Percentiles rank a stretch among this genome's conserved stretches.
Evolutionary conservation across 169 alveolate genomes (phyloP).

Genomic region (Perkinsus olseni): DNA sequence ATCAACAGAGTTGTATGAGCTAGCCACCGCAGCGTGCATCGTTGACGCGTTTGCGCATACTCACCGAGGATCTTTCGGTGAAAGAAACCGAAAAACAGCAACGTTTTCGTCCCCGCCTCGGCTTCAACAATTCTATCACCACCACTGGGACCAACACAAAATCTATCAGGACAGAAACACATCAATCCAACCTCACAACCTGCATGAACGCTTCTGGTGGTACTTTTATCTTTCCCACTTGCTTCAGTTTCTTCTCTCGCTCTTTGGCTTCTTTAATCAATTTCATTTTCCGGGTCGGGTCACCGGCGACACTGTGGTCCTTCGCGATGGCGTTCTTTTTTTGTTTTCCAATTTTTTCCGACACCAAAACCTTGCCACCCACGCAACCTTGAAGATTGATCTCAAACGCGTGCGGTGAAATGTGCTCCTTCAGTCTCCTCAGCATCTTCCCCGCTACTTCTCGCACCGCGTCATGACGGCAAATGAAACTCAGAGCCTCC

Average conservation of each 20-base stretch:
- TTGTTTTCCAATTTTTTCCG: conserved; percentile 11
- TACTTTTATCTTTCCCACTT: conserved; percentile 20
- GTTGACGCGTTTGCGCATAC: too few relatives aligned
- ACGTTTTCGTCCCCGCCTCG: too few relatives aligned
- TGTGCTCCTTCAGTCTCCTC: neutral
- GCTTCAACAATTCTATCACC: too few relatives aligned
- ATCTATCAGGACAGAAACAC: too few relatives aligned
- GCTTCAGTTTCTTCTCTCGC: conserved; percentile 24
- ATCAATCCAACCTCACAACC: conserved; percentile 18
- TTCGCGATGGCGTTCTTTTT: conserved; percentile 25
- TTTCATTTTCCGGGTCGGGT: conserved; percentile 23
- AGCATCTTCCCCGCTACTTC: neutral
- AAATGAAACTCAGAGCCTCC: neutral
- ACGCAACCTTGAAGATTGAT: neutral
- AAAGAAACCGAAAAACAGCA: too few relatives aligned
- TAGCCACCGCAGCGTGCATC: too few relatives aligned
- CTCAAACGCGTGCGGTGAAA: neutral
- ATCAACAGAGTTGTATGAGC: too few relatives aligned
- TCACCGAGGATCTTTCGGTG: too few relatives aligned
- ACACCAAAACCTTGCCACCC: conserved; percentile 17
- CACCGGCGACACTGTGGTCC: conserved; percentile 21
- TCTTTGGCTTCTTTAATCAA: conserved; percentile 17
- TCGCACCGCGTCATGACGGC: neutral
- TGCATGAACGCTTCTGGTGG: conserved; percentile 7
- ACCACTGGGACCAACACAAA: too few relatives aligned